Evolutionary conservation across 192 early-diverging fungal genomes (phyloP).

Genomic region (Dissophora ornata): DNA sequence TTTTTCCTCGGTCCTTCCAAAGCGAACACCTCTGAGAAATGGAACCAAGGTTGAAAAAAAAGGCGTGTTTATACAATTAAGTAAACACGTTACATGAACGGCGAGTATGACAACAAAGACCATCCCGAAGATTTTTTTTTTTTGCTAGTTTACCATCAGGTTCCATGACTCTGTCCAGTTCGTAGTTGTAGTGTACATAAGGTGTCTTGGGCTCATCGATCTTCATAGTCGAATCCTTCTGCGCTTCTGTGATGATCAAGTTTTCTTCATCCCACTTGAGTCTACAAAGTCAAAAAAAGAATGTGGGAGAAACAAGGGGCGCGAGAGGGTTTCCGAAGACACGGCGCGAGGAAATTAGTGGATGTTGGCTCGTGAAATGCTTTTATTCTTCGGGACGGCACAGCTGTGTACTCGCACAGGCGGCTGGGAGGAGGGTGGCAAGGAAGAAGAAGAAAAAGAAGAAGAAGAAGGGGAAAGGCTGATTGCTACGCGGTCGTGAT

Average conservation of each 20-base stretch:
- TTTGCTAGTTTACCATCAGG: slow-evolving; percentile 53
- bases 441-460: background rate
- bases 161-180: slow-evolving; percentile 77
- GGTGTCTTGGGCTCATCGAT: slow-evolving; percentile 97
- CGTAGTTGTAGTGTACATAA: slow-evolving; percentile 88
- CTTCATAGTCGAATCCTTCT: slow-evolving; percentile 95
- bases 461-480: background rate
- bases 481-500: too few species aligned
- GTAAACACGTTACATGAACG: too few species aligned
- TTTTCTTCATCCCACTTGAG: slow-evolving; percentile 97
- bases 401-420: too few species aligned
- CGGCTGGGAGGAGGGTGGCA: too few species aligned
- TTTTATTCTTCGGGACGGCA: too few species aligned
- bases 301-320: background rate
- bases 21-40: slow-evolving; percentile 27
- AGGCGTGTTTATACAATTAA: too few species aligned
- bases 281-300: slow-evolving; percentile 48
- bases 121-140: too few species aligned
- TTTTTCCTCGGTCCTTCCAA: slow-evolving; percentile 42
- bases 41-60: too few species aligned
- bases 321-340: background rate
- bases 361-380: too few species aligned
- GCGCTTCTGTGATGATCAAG: slow-evolving; percentile 86
- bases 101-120: too few species aligned
- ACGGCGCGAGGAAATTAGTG: background rate